A percentile compares a stretch with the other conserved stretches of the same genome.
These are phyloP conservation scores for Candida glucosophila DNA, from an alignment of 1,139 yeast genomes.

Conservation along the genomic window DNA sequence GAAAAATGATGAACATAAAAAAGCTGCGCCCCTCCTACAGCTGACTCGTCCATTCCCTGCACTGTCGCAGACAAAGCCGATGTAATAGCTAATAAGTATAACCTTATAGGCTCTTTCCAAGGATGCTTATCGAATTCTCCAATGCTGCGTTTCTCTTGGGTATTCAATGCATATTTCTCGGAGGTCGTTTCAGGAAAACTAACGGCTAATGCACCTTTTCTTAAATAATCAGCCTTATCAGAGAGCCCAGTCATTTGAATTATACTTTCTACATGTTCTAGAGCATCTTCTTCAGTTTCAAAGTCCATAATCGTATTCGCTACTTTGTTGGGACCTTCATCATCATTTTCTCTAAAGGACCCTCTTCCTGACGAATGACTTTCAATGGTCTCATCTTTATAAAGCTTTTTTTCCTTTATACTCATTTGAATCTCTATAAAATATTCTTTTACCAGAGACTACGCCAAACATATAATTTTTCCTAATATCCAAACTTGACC, in stretches of 20 bases:
- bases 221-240: conserved; percentile 1
- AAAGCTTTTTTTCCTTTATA: no score
- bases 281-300: conserved; percentile 1
- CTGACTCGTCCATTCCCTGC: conserved; percentile 80
- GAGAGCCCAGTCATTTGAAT: conserved; percentile 1
- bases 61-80: conserved; percentile 68
- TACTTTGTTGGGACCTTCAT: background rate
- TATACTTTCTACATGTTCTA: background rate
- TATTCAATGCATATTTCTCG: background rate
- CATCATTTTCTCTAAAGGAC: no score
- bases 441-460: no score
- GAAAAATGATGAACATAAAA: conserved; percentile 47
- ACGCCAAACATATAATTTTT: no score
- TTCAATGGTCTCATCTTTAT: no score
- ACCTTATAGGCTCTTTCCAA: conserved; percentile 2
- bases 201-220: conserved; percentile 3
- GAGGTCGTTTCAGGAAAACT: conserved; percentile 2
- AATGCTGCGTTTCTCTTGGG: conserved; percentile 2
- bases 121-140: conserved; percentile 3
- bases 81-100: conserved; percentile 4
- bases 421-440: no score
- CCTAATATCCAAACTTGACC: no score
- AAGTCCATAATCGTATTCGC: conserved; percentile 2
- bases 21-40: conserved; percentile 64
- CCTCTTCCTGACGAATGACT: no score